Percentiles rank a stretch among this genome's conserved stretches.
Conservation (phyloP, 805 yeast genomes). For the Vanderwaltozyma polyspora region DNA sequence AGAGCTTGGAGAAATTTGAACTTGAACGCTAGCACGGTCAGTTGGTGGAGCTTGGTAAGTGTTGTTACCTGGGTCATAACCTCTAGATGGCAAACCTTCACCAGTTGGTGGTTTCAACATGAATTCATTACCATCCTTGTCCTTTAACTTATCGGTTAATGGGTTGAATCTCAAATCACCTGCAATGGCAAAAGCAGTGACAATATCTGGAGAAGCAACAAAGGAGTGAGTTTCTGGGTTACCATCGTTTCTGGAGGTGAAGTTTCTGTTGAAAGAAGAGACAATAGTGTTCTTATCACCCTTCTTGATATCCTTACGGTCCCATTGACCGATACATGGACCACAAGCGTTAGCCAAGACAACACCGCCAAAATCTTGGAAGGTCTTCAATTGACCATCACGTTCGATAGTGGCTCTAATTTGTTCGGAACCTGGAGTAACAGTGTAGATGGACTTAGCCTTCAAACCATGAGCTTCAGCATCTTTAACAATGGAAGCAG, state of each 20-base stretch:
- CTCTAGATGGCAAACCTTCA: conserved; percentile 78
- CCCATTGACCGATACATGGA: conserved; percentile 99
- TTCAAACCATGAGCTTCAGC: conserved; percentile 87
- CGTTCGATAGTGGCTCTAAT: conserved; percentile 96
- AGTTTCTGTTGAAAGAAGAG: conserved; percentile 95
- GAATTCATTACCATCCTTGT: conserved; percentile 83
- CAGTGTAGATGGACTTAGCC: conserved; percentile 84
- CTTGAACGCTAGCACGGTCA: conserved; percentile 66
- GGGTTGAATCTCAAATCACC: conserved; percentile 98
- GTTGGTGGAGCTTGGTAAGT: conserved; percentile 96
- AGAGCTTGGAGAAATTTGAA: conserved; percentile 74
- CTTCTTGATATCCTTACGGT: conserved; percentile 82
- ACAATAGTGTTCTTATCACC: conserved; percentile 95
- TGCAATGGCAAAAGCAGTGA: conserved; percentile 88
- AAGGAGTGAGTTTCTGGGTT: conserved; percentile 96
- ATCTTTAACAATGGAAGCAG: conserved; percentile 83
- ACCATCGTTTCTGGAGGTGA: conserved; percentile 96
- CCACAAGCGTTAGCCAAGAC: conserved; percentile 98
- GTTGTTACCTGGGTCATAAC: conserved; percentile 88
- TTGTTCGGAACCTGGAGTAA: conserved; percentile 97
- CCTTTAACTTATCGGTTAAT: conserved; percentile 77
- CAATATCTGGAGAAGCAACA: conserved; percentile 94
- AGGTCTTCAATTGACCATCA: conserved; percentile 84
- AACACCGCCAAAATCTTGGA: conserved; percentile 84
- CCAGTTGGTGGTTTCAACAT: conserved; percentile 80